Conservation (phyloP, 2,329 filamentous ascomycete genomes). For the Coniochaeta sp. region DNA sequence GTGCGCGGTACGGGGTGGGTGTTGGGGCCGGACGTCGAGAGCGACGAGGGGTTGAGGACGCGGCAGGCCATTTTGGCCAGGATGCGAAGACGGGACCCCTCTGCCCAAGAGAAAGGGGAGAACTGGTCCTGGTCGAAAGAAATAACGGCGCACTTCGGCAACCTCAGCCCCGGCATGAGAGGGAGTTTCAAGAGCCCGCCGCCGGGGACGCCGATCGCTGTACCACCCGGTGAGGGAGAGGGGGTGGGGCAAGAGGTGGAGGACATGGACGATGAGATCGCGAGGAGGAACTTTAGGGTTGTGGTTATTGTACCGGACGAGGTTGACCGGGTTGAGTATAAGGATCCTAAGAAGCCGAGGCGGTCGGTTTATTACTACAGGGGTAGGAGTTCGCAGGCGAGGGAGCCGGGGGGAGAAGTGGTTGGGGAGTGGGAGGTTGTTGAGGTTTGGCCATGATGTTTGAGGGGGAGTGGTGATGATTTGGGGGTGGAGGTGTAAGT, state of each 20-base stretch:
- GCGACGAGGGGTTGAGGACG: slow-evolving; percentile 44
- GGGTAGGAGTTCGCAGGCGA: slow-evolving; percentile 22
- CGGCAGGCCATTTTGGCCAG: slow-evolving; percentile 48
- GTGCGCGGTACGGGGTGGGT: slow-evolving; percentile 71
- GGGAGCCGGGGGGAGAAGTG: too few relatives aligned
- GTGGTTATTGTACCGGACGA: slow-evolving; percentile 74
- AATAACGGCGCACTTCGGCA: slow-evolving; percentile 83
- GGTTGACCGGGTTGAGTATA: slow-evolving; percentile 69
- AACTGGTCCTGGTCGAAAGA: slow-evolving; percentile 75
- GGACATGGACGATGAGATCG: slow-evolving; percentile 62
- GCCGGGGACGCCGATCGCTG: slow-evolving; percentile 54
- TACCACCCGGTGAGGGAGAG: slow-evolving; percentile 35
- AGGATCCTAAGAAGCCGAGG: slow-evolving; percentile 53
- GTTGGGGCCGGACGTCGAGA: slow-evolving; percentile 57
- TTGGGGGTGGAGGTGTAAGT: not conserved
- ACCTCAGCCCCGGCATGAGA: slow-evolving; percentile 73
- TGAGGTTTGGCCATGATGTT: slow-evolving; percentile 59
- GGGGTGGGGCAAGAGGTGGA: slow-evolving; percentile 58
- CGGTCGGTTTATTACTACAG: slow-evolving; percentile 62
- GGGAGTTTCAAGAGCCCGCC: slow-evolving; percentile 67
- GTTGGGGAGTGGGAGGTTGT: slow-evolving; percentile 56
- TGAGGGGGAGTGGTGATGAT: not conserved
- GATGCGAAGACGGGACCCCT: slow-evolving; percentile 47
- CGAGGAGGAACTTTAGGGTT: slow-evolving; percentile 71
- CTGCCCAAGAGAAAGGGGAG: slow-evolving; percentile 22